phyloP scores from a whole-genome alignment of 192 early-diverging fungal genomes.

The Funneliformis geosporum region DNA sequence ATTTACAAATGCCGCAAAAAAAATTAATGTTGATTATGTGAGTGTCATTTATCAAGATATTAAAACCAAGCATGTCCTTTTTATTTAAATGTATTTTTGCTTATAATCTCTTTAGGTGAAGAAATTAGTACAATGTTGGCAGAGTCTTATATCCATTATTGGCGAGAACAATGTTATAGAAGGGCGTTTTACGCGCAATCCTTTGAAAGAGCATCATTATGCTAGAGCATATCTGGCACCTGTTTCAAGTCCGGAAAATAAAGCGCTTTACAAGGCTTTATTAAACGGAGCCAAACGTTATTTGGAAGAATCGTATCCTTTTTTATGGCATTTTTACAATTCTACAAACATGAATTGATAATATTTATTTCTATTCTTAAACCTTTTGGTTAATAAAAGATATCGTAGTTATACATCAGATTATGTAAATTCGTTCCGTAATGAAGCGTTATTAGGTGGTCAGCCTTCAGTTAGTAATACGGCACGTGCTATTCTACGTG shows the following conservation, averaged over 20 bases:
- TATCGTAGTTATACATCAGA: conserved; percentile 37
- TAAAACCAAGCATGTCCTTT: not conserved
- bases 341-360: not conserved
- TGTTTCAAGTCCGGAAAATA: conserved; percentile 31
- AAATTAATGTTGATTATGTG: conserved; percentile 43
- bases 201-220: conserved; percentile 48
- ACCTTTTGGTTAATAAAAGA: not conserved
- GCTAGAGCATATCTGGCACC: conserved; percentile 41
- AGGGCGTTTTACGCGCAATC: conserved; percentile 38
- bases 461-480: conserved; percentile 71
- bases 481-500: conserved; percentile 70
- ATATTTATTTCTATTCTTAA: not conserved
- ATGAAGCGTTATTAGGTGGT: conserved; percentile 76
- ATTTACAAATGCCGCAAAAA: conserved; percentile 46
- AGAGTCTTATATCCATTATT: conserved; percentile 45
- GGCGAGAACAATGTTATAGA: conserved; percentile 43
- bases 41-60: conserved; percentile 2
- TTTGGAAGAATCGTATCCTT: conserved; percentile 55
- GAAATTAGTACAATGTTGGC: conserved; percentile 48
- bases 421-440: conserved; percentile 58
- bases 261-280: conserved; percentile 38
- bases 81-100: not conserved
- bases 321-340: conserved; percentile 2
- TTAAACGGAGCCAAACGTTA: conserved; percentile 50
- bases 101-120: conserved; percentile 7